Conservation (phyloP, 805 yeast genomes). For the Candida germanica region DNA sequence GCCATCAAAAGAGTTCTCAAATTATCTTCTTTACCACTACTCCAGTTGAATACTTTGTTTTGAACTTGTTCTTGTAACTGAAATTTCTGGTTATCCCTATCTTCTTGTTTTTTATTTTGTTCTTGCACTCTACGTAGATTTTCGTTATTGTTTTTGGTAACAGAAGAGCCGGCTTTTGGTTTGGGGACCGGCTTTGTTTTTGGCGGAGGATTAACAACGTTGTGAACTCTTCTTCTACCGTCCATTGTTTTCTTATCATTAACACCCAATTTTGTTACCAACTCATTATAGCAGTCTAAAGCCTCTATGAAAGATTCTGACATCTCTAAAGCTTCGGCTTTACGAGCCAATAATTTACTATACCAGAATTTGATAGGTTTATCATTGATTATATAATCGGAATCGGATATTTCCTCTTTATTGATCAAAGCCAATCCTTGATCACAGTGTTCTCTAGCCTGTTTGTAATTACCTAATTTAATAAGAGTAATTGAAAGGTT, state of each 20-base stretch:
- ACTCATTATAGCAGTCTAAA: constrained; percentile 52
- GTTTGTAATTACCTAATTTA: constrained; percentile 67
- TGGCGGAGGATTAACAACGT: constrained; percentile 53
- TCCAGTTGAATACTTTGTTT: constrained; percentile 58
- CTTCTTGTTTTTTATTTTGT: constrained; percentile 45
- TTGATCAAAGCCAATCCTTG: constrained; percentile 42
- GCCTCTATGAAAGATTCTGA: constrained; percentile 69
- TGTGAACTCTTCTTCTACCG: constrained; percentile 76
- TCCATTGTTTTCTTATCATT: constrained; percentile 65
- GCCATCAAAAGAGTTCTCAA: constrained; percentile 73
- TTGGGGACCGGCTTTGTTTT: constrained; percentile 10
- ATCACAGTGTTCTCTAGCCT: constrained; percentile 45
- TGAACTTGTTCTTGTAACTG: constrained; percentile 63
- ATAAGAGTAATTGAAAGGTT: constrained; percentile 64
- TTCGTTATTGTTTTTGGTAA: constrained; percentile 8
- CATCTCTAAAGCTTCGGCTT: constrained; percentile 84
- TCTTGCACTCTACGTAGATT: constrained; percentile 47
- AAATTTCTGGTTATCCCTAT: constrained; percentile 33
- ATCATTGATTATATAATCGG: constrained; percentile 36
- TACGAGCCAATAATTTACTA: constrained; percentile 62
- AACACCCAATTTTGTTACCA: constrained; percentile 63
- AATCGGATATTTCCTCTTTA: constrained; percentile 21
- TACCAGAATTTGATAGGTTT: constrained; percentile 67
- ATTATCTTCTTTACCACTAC: constrained; percentile 72
- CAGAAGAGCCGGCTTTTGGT: constrained; percentile 2